Conservation (phyloP, 1,284 basidiomycete genomes). For the Leccinum fallax region DNA sequence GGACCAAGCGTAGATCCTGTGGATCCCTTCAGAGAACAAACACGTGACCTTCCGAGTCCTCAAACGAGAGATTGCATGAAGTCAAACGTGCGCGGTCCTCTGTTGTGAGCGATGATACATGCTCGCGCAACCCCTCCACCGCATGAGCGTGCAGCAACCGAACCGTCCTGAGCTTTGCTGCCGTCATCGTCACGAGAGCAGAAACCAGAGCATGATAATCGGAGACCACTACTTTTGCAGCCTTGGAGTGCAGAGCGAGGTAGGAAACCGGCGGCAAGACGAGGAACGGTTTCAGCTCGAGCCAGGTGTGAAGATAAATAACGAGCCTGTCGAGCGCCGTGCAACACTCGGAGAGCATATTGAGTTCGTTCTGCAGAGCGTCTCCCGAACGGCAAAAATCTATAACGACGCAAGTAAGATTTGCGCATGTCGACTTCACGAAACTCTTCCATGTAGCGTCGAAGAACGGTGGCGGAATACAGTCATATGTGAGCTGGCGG, state of each 20-base stretch:
- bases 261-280: constrained; percentile 27
- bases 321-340: constrained; percentile 26
- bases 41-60: constrained; percentile 25
- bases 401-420: constrained; percentile 31
- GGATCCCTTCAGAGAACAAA: constrained; percentile 15
- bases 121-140: constrained; percentile 16
- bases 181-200: constrained; percentile 29
- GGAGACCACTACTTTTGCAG: constrained; percentile 7
- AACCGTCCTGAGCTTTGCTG: constrained; percentile 24
- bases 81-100: constrained; percentile 13
- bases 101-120: constrained; percentile 1
- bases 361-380: constrained; percentile 27
- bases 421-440: constrained; percentile 28
- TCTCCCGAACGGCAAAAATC: constrained; percentile 32
- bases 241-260: constrained; percentile 28
- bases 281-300: constrained; percentile 22
- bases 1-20: neutral
- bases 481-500: constrained; percentile 36
- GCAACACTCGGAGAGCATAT: constrained; percentile 31
- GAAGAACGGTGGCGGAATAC: constrained; percentile 35
- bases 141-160: constrained; percentile 21
- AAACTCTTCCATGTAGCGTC: constrained; percentile 33
- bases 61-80: constrained; percentile 23
- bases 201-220: constrained; percentile 22
- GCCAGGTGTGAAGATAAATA: constrained; percentile 29